Base-by-base conservation (phyloP, 495 filamentous ascomycete species). In the Aspergillus nidulans region DNA sequence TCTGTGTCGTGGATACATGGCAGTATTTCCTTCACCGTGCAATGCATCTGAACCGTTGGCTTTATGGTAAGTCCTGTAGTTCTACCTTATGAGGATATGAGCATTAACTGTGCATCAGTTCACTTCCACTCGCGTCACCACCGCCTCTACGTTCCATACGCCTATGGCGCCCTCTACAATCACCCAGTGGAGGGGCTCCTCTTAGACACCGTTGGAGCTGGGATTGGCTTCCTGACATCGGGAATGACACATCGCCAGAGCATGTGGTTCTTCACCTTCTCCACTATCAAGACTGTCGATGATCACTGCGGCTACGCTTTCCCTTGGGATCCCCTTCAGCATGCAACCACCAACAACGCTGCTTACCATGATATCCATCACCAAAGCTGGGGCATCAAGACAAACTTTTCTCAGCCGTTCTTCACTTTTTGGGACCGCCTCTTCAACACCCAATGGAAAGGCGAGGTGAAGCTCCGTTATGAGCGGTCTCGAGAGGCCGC, bases 341-440 rank as follows among this genome's bases (percentile, higher is more conserved):
- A 84, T 63, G 73, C 96, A 26, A 95, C 89, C 32, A 85, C 87
- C 63, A 96, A 98, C 76, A 96, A 97, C 60, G 89, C 94, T 18
- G 85, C 83, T 19, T 98, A 95, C 70, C 94, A 98, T 69, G 94
- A 98, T 67, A 89, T 98, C 49, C 94, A 98, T 69, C 94, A 98
- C 72, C 94, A 98, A 74, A 95, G 89, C 74, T 98, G 92, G 94
- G 94, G 94, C 44, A 96, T 98, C 76, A 97, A 80, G 61, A 78
- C 67, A 34, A 80, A 80, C 55, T 80, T 78, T 59, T 78, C 77
- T 1, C 77, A 80, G 49, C 77, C 76, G 15, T 80, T 79, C 63
- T 78, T 77, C 50, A 76, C 64, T 47, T 75, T 80, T 63, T 80
- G 77, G 77, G 77, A 80, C 52, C 70, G 74, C 24, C 54, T 79